Evolutionary conservation across 2,329 filamentous ascomycete species (phyloP).

Genomic region (Aspergillus quadrilineatus): DNA sequence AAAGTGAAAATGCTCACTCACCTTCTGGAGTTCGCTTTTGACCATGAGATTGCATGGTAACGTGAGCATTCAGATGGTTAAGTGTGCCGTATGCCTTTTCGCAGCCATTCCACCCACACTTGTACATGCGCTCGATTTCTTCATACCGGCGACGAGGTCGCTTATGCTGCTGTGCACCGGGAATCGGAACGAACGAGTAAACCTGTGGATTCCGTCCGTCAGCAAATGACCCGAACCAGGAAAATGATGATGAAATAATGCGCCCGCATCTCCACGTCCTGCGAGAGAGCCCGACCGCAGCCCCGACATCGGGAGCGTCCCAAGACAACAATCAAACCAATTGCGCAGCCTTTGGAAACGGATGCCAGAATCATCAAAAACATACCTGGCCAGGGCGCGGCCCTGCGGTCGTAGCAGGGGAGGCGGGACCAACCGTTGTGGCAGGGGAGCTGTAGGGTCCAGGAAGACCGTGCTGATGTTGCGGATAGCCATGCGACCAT

Average conservation of each 20-base stretch:
- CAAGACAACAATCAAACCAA: conserved; percentile 31
- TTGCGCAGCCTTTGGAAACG: conserved; percentile 31
- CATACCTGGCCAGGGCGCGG: conserved; percentile 63
- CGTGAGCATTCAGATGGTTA: conserved; percentile 96
- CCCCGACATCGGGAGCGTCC: conserved; percentile 22
- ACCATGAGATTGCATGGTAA: conserved; percentile 98
- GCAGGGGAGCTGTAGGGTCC: conserved; percentile 53
- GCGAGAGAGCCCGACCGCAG: conserved; percentile 19
- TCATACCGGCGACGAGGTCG: conserved; percentile 89
- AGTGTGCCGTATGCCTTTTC: conserved; percentile 98
- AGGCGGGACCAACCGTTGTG: conserved; percentile 59
- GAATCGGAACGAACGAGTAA: conserved; percentile 96
- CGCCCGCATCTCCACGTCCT: conserved; percentile 20
- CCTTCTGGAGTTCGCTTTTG: conserved; percentile 95
- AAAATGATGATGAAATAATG: conserved; percentile 22
- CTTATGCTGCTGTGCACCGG: conserved; percentile 95
- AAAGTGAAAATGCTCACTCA: conserved; percentile 50
- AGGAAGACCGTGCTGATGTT: conserved; percentile 49
- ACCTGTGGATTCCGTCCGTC: conserved; percentile 59
- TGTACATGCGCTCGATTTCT: conserved; percentile 99
- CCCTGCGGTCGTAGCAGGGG: conserved; percentile 60
- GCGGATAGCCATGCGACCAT: conserved; percentile 47
- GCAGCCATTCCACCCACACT: conserved; percentile 97
- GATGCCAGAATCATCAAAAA: conserved; percentile 41
- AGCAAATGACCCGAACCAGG: conserved; percentile 5